Evolutionary conservation across 176 grass and related monocot species (phyloP), one percentile per base, ranked within the genome.

Genomic region (Chloris gayana): DNA sequence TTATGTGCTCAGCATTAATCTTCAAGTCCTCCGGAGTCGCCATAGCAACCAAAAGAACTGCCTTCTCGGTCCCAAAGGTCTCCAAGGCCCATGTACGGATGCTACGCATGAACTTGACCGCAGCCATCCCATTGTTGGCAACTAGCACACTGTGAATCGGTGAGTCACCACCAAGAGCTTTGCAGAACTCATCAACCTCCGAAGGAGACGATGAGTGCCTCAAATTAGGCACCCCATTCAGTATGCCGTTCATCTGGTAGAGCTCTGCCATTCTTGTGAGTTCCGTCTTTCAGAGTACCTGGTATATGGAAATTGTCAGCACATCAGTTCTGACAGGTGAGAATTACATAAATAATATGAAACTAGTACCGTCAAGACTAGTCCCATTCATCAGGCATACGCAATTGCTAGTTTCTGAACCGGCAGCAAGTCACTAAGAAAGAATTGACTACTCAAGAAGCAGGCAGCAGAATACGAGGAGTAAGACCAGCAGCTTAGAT

Each of bases 91-190:
- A 99, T 38, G 86, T 87, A 45, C 96, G 89, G 67, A 95, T 76
- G 64, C 92, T 99, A 18, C 90, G 92, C 74, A 99, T 95, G 80
- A 99, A 99, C 73, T 98, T 99, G 67, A 99, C 96, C 0, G 96
- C 92, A 0, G 96, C 96, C 96, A 99, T 99, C 37, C 96, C 96
- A 89, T 99, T 99, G 83, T 99, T 99, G 44, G 96, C 96, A 50
- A 99, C 82, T 8, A 99, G 84, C 81, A 99, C 90, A 12, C 96
- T 99, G 84, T 95, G 92, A 51, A 99, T 93, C 6, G 92, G 88
- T 3, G 82, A 87, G 45, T 86, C 88, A 14, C 96, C 92, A 65
- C 92, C 92, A 7, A 99, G 92, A 7, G 82, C 88, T 59, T 80
- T 79, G 26, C 93, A 99, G 83, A 99, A 99, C 14, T 93, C 92